Evolutionary conservation across 805 yeast genomes (phyloP).

Genomic region (Pichia nanzhaoensis): DNA sequence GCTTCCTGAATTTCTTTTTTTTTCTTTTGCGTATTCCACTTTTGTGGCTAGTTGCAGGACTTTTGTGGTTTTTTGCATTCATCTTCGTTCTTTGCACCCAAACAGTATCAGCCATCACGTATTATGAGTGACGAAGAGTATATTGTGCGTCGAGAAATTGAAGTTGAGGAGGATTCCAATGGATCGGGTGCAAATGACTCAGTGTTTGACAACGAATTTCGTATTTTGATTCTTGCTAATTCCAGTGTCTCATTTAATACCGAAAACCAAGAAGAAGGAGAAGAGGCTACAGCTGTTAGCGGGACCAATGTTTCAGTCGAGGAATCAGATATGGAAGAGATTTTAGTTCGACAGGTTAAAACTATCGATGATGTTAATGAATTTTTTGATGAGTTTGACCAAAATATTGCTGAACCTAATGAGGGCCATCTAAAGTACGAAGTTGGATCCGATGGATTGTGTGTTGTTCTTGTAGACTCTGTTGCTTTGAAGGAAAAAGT

Average conservation of each 20-base stretch:
- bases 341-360: conserved; percentile 29
- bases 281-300: conserved; percentile 21
- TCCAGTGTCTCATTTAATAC: neutral
- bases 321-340: conserved; percentile 40
- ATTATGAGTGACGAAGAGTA: conserved; percentile 16
- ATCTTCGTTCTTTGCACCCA: neutral
- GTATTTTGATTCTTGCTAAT: conserved; percentile 13
- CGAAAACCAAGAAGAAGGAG: neutral
- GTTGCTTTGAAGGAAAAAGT: conserved; percentile 33
- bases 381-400: conserved; percentile 49
- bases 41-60: too few species aligned
- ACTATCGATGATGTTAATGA: conserved; percentile 42
- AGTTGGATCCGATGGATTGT: conserved; percentile 55
- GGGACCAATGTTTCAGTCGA: conserved; percentile 18
- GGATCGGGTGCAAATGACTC: neutral
- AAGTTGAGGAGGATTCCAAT: conserved; percentile 5
- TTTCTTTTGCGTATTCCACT: neutral
- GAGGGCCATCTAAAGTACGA: conserved; percentile 51
- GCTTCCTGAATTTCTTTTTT: neutral
- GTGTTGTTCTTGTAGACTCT: conserved; percentile 46
- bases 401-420: conserved; percentile 45
- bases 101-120: neutral
- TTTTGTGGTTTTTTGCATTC: too few species aligned
- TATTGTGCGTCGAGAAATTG: conserved; percentile 11
- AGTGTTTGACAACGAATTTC: conserved; percentile 13